Evolutionary conservation across 257 asterid genomes (phyloP), one percentile per base, ranked within the genome.

Genomic region (Solanum clarkiae): DNA sequence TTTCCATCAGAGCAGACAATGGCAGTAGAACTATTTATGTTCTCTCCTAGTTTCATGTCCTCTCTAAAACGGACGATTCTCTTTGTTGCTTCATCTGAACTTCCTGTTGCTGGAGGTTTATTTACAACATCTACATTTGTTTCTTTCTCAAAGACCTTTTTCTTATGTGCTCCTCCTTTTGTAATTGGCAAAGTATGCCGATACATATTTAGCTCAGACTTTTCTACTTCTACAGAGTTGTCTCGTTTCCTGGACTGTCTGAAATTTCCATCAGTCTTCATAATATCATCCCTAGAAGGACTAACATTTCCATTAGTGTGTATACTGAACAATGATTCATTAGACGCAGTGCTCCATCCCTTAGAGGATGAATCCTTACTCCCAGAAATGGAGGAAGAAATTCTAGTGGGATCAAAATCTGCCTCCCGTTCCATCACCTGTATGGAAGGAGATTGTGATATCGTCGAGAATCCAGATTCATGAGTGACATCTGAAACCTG

Each of bases 281-380:
- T 2, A 45, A 20, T 82, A 59, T 32, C 69, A 84, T 84, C 55
- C 45, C 55, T 84, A 12, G 84, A 54, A 47, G 80, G 66, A 51
- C 88, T 88, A 57, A 81, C 71, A 63, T 29, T 51, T 53, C 26
- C 65, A 77, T 45, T 15, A 51, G 47, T 77, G 63, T 80, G 88
- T 77, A 91, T 91, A 74, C 95, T 89, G 83, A 92, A 91, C 82
- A 90, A 66, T 18, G 92, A 89, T 26, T 89, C 92, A 10, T 87
- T 88, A 3, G 94, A 89, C 80, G 91, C 87, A 81, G 18, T 86
- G 82, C 91, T 88, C 92, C 93, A 90, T 22, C 85, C 93, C 62
- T 57, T 86, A 18, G 89, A 86, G 17, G 90, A 82, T 0, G 87
- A 85, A 18, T 86, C 81, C 51, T 86, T 86, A 36, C 71, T 83